Evolutionary conservation across 495 filamentous ascomycete species (phyloP).

Genomic region (Penicillium canariense): DNA sequence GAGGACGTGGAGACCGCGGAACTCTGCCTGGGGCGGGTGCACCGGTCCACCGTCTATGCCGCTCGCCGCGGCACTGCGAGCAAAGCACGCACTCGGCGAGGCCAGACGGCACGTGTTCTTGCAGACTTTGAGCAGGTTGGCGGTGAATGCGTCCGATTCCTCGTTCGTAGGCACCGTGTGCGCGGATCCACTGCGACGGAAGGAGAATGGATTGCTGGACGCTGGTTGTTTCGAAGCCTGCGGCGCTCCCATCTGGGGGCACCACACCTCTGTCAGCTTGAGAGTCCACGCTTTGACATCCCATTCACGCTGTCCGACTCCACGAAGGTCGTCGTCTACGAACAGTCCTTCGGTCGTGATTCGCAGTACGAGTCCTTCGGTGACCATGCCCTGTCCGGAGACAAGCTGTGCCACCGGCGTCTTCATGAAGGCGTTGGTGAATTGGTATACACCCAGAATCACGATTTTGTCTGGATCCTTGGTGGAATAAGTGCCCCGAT

Average conservation of each 20-base stretch:
- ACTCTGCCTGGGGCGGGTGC: conserved; percentile 40
- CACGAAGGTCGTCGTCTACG: conserved; percentile 89
- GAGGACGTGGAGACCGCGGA: conserved; percentile 69
- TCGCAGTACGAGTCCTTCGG: conserved; percentile 79
- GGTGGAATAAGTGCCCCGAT: conserved; percentile 72
- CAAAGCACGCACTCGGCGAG: conserved; percentile 35
- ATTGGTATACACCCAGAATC: conserved; percentile 85
- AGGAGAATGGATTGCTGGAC: conserved; percentile 34
- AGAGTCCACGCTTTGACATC: conserved; percentile 97
- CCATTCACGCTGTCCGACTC: conserved; percentile 90
- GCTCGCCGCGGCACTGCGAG: conserved; percentile 20
- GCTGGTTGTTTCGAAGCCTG: conserved; percentile 17
- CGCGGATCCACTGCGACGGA: conserved; percentile 30
- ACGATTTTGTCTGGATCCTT: conserved; percentile 93
- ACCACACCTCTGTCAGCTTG: conserved; percentile 89
- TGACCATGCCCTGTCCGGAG: conserved; percentile 69
- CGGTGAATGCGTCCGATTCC: conserved; percentile 61
- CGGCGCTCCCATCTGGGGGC: conserved; percentile 49
- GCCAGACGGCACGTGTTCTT: conserved; percentile 57
- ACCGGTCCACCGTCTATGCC: conserved; percentile 13
- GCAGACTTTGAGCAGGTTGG: conserved; percentile 57
- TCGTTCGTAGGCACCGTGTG: conserved; percentile 55
- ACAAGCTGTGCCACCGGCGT: conserved; percentile 80
- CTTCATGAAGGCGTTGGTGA: conserved; percentile 78
- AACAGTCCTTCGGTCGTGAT: conserved; percentile 91